These are phyloP conservation scores for Fusarium hostae DNA, from an alignment of 2,329 filamentous ascomycete species.

Conservation along the genomic window DNA sequence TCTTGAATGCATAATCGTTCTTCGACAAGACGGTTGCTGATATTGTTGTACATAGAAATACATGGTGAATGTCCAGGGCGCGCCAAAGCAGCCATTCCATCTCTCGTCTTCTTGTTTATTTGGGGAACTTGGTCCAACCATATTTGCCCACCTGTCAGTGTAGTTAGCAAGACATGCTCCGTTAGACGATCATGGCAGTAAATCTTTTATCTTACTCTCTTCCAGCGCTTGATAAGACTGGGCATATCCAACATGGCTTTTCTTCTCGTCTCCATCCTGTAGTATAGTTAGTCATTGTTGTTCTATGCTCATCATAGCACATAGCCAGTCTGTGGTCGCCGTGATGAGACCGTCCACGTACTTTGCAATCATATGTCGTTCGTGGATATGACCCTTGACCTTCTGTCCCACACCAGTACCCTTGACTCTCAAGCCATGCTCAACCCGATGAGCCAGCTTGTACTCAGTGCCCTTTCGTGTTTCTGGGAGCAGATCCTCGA, in stretches of 20 bases:
- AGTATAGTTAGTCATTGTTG: slow-evolving; percentile 29
- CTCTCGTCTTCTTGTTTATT: slow-evolving; percentile 52
- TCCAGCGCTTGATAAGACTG: slow-evolving; percentile 90
- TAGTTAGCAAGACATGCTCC: slow-evolving; percentile 49
- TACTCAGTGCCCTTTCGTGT: slow-evolving; percentile 80
- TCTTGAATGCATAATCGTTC: slow-evolving; percentile 2
- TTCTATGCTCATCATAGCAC: not conserved
- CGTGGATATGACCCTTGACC: slow-evolving; percentile 96
- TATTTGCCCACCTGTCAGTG: slow-evolving; percentile 61
- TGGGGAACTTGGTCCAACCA: slow-evolving; percentile 69
- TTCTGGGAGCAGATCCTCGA: slow-evolving; percentile 82
- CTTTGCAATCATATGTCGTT: slow-evolving; percentile 83
- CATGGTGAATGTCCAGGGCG: slow-evolving; percentile 48
- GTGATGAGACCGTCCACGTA: slow-evolving; percentile 54
- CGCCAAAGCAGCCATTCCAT: slow-evolving; percentile 34
- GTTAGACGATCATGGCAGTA: not conserved
- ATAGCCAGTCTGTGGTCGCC: not conserved
- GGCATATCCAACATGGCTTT: slow-evolving; percentile 97
- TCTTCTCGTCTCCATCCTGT: slow-evolving; percentile 85
- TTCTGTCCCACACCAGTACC: slow-evolving; percentile 91
- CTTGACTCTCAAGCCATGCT: slow-evolving; percentile 85
- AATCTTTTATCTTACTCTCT: slow-evolving; percentile 70
- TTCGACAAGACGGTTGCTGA: slow-evolving; percentile 27
- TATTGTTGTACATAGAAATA: slow-evolving; percentile 49
- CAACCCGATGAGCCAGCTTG: slow-evolving; percentile 76